Percentiles rank a stretch among this genome's conserved stretches.
Conservation (phyloP, 163 green algal genomes). For the Prototheca wickerhamii region DNA sequence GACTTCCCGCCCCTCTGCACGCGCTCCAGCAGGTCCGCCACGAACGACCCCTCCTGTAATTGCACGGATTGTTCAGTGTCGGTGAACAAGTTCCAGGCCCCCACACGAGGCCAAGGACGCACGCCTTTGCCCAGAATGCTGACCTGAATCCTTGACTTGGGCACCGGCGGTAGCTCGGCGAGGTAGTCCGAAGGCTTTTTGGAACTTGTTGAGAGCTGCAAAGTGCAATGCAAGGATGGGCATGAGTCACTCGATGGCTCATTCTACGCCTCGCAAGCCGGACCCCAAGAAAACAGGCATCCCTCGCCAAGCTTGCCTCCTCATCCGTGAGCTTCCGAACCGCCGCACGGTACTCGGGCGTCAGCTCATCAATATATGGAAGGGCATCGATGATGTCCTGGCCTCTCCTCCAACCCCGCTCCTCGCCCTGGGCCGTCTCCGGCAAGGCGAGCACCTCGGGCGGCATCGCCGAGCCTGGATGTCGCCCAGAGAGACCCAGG, state of each 20-base stretch:
- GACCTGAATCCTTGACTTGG: conserved; percentile 38
- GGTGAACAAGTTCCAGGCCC: too few relatives aligned
- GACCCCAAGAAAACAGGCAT: background rate
- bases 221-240: background rate
- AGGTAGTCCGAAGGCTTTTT: conserved; percentile 65
- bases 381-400: conserved; percentile 66
- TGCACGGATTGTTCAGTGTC: too few relatives aligned
- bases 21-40: too few relatives aligned
- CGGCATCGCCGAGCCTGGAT: conserved; percentile 4
- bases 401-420: conserved; percentile 38
- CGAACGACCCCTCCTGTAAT: too few relatives aligned
- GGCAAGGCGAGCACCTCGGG: conserved; percentile 9
- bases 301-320: conserved; percentile 37
- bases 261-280: background rate
- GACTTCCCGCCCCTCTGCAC: conserved; percentile 41
- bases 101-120: too few relatives aligned
- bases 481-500: too few relatives aligned
- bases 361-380: conserved; percentile 63
- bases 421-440: conserved; percentile 9
- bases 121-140: too few relatives aligned
- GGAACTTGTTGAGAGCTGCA: conserved; percentile 34
- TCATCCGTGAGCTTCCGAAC: conserved; percentile 65
- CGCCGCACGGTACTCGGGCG: conserved; percentile 36
- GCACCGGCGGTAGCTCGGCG: conserved; percentile 49
- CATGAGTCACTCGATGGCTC: background rate